Evolutionary conservation across 2,329 filamentous ascomycete species (phyloP).

Genomic region (Hymenotorrendiella dingleyae): DNA sequence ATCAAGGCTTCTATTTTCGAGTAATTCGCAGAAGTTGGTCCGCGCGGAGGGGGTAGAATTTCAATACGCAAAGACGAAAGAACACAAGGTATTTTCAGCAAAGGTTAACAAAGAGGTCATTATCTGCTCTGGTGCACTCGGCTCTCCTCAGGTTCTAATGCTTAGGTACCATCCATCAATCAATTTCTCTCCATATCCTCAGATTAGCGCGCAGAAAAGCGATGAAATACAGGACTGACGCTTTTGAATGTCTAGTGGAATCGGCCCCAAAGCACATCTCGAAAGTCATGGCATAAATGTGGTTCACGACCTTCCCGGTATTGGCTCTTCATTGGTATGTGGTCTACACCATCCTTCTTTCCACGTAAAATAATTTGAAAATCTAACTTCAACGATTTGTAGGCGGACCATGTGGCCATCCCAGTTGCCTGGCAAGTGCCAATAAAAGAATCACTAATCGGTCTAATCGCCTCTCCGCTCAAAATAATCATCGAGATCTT

Average conservation of each 20-base stretch:
- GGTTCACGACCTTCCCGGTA: conserved; percentile 3
- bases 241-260: conserved; percentile 2
- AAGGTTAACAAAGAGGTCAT: conserved; percentile 8
- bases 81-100: background rate
- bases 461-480: background rate
- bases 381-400: background rate
- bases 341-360: too few species aligned
- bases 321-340: conserved; percentile 5
- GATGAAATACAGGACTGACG: background rate
- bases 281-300: conserved; percentile 5
- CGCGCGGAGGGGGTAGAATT: conserved; percentile 1
- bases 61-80: background rate
- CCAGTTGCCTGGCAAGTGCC: conserved; percentile 10
- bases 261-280: conserved; percentile 3
- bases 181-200: background rate
- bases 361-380: too few species aligned
- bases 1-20: conserved; percentile 4
- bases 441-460: conserved; percentile 1
- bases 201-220: background rate
- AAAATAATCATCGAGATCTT: conserved; percentile 2
- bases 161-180: too few species aligned
- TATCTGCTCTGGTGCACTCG: conserved; percentile 6
- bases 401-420: conserved; percentile 6
- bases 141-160: conserved; percentile 9
- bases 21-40: background rate